Conservation (phyloP, 163 green algal genomes). For the Scenedesmus sp. region DNA sequence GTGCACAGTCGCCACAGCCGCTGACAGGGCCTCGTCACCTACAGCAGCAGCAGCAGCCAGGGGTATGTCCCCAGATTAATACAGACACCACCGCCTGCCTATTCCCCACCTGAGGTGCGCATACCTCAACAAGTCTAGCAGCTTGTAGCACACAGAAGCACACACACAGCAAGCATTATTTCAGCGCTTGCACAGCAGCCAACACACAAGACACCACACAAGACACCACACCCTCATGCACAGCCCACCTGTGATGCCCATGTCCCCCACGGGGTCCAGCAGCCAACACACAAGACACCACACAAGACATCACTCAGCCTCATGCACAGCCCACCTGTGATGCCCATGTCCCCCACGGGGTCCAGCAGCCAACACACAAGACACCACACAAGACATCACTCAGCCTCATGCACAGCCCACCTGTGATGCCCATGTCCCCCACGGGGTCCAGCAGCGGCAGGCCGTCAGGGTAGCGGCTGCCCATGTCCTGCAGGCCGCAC, state of each 20-base stretch:
- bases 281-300: constrained; percentile 48
- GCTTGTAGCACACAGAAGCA: too few relatives aligned
- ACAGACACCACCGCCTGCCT: too few relatives aligned
- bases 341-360: too few relatives aligned
- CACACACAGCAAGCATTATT: too few relatives aligned
- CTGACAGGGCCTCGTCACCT: constrained; percentile 65
- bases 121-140: constrained; percentile 91
- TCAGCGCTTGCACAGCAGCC: constrained; percentile 63
- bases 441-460: constrained; percentile 84
- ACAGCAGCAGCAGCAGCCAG: background rate
- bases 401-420: too few relatives aligned
- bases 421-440: constrained; percentile 88
- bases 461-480: constrained; percentile 69
- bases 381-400: background rate
- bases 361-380: too few relatives aligned
- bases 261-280: constrained; percentile 90
- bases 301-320: background rate
- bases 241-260: constrained; percentile 80
- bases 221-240: background rate
- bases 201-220: too few relatives aligned
- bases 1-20: constrained; percentile 66
- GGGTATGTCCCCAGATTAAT: too few relatives aligned
- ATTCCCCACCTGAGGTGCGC: constrained; percentile 77
- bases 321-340: background rate
- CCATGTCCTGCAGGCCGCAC: constrained; percentile 65